These are phyloP conservation scores for Stephanodiscus triporus DNA, from an alignment of 108 stramenopile species.

Conservation along the genomic window DNA sequence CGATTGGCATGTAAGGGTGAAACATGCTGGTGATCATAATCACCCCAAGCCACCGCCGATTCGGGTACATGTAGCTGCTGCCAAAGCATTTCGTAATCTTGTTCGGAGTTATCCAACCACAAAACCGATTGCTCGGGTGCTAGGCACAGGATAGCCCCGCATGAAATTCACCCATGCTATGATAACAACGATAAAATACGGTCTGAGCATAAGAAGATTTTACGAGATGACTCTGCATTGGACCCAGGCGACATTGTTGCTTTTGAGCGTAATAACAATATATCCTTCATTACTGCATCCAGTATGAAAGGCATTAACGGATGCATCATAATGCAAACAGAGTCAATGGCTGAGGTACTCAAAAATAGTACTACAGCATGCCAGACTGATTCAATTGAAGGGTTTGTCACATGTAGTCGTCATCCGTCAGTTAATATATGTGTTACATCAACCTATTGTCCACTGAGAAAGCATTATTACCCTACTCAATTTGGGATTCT, in stretches of 20 bases:
- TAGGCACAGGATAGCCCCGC: too few relatives aligned
- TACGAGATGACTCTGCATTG: neutral
- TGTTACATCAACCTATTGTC: neutral
- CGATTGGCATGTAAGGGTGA: neutral
- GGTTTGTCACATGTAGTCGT: neutral
- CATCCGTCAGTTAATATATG: neutral
- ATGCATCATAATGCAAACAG: constrained; percentile 4
- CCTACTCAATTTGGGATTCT: constrained; percentile 9
- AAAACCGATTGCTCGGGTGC: neutral
- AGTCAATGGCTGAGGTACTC: neutral
- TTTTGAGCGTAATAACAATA: neutral
- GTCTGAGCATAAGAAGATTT: neutral
- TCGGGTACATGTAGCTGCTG: too few relatives aligned
- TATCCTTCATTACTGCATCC: neutral
- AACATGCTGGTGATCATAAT: neutral
- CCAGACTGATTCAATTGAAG: constrained; percentile 3
- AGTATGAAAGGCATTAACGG: neutral
- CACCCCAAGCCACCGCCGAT: constrained; percentile 4
- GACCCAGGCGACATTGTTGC: neutral
- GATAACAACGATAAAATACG: neutral
- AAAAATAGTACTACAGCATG: neutral
- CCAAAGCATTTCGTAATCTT: neutral
- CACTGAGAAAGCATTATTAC: too few relatives aligned
- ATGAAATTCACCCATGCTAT: neutral
- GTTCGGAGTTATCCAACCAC: neutral